Evolutionary conservation across 306 rosid species (phyloP), one percentile per base, ranked within the genome.

Genomic region (Morella rubra): DNA sequence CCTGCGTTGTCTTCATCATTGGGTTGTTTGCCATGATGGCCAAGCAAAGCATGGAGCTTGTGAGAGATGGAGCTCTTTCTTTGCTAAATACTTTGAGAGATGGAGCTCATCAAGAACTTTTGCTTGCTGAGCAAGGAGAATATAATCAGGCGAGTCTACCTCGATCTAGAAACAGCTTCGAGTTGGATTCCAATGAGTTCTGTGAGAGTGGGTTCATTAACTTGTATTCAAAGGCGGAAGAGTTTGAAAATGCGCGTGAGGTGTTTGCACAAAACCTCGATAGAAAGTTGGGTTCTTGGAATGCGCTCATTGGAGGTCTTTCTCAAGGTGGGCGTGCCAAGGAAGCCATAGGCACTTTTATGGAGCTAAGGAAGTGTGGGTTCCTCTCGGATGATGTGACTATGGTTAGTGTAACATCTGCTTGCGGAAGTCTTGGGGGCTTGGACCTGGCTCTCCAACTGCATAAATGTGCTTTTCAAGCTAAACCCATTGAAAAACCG

Each of bases 261-360:
- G 10, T 91, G 85, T 89, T 91, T 14, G 91, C 82, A 2, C 84
- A 87, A 87, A 91, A 87, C 72, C 83, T 85, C 77, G 81, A 85
- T 5, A 84, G 89, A 53, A 89, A 85, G 87, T 73, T 87, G 72
- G 93, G 93, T 71, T 91, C 96, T 81, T 89, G 96, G 93, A 91
- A 91, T 78, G 84, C 90, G 40, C 22, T 89, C 52, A 91, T 91
- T 2, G 84, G 82, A 16, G 93, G 93, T 4, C 74, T 89, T 71
- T 85, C 93, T 11, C 91, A 27, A 27, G 32, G 1, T 27, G 32
- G 32, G 32, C 32, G 27, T 24, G 27, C 27, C 9, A 73, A 64
- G 82, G 91, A 91, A 77, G 90, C 88, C 18, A 53, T 91, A 0
- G 46, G 58, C 15, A 77, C 73, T 76, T 89, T 91, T 24, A 6